A percentile compares a stretch with the other conserved stretches of the same genome.
Evolutionary conservation across 306 rosid species (phyloP).

Genomic region (barrel medic (Medicago truncatula)): MtrunA17r5.0-ANR NC_053043.1:34660001-34660500

Average conservation of each 20-base stretch:
- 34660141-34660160: conserved; percentile 72
- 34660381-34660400: conserved; percentile 45
- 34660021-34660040: conserved; percentile 53
- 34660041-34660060: conserved; percentile 48
- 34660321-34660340: conserved; percentile 58
- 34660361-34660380: conserved; percentile 60
- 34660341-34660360: conserved; percentile 71
- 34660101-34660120: conserved; percentile 54
- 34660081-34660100: conserved; percentile 52
- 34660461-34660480: no score
- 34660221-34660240: conserved; percentile 61
- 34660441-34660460: no score
- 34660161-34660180: conserved; percentile 66
- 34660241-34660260: conserved; percentile 43
- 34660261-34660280: conserved; percentile 40
- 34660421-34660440: not conserved
- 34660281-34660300: conserved; percentile 59
- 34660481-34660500: no score
- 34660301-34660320: conserved; percentile 64
- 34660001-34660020: conserved; percentile 77
- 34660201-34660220: conserved; percentile 54
- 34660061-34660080: conserved; percentile 53
- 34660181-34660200: conserved; percentile 51
- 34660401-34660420: conserved; percentile 49
- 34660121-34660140: conserved; percentile 57